Evolutionary conservation across 73 alveolate genomes (phyloP), one percentile per base, ranked within the genome.

Genomic region (Paramecium sonneborni): DNA sequence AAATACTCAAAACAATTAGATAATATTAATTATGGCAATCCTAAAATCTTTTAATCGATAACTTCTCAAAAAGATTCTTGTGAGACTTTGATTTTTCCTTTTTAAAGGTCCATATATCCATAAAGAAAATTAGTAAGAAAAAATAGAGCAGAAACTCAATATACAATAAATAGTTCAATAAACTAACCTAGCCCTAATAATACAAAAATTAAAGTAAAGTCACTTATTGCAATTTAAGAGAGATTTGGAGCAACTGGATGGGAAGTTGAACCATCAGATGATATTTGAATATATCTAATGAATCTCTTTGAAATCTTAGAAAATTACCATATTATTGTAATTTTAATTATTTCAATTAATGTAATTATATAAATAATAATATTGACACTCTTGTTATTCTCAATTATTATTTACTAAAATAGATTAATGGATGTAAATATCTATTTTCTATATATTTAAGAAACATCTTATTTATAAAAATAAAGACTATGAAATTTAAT

Each of bases 241-340:
- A 62, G 84, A 62, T 62, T 62, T 62, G 84, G 84, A 32, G 23
- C 84, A 30, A 62, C 48, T 26, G 84, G 84, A 1, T 62, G 84
- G 84, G 84, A 62, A 62, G 84, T 62, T 3, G 84, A 62, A 62
- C 84, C 84, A 7, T 62, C 84, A 1, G 84, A 62, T 62, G 84
- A 62, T 3, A 8, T 62, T 1, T 62, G 84, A 62, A 11, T 62
- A 23, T 62, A 3, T 62, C 21, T 62, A 52, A 52, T 52, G 4
- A 2, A 52, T 52, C 68, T 52, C 68, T 52, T 48, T 52, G 26
- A 52, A 52, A 52, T 1, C 68, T 52, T 52, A 5, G 68, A 52
- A 52, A 52, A 52, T 52, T 52, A 52, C 68, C 68, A 20, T 20
- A 52, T 52, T 52, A 52, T 52, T 18, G 68, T 18, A 52, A 52